Evolutionary conservation across 805 yeast genomes (phyloP).

Genomic region (Kluyveromyces aestuarii): DNA sequence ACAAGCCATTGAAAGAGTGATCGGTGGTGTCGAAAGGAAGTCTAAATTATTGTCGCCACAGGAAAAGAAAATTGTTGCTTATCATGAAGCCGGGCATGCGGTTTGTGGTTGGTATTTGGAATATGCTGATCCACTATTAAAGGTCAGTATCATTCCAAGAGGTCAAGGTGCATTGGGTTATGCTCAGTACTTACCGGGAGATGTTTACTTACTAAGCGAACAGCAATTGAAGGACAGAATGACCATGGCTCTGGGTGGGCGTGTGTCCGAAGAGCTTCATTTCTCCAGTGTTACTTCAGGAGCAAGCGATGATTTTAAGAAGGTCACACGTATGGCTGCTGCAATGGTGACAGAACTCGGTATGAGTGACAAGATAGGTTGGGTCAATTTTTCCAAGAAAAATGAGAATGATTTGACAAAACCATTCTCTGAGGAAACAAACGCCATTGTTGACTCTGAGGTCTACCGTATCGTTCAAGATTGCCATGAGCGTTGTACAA

Average conservation of each 20-base stretch:
- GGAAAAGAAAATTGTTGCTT: constrained; percentile 80
- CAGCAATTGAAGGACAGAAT: constrained; percentile 74
- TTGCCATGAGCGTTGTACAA: constrained; percentile 62
- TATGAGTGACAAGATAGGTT: constrained; percentile 77
- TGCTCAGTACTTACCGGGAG: constrained; percentile 90
- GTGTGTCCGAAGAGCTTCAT: constrained; percentile 85
- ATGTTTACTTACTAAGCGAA: constrained; percentile 66
- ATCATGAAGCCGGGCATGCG: constrained; percentile 96
- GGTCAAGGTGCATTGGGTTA: constrained; percentile 95
- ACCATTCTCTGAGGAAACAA: constrained; percentile 86
- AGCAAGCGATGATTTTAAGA: constrained; percentile 87
- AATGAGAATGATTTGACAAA: constrained; percentile 64
- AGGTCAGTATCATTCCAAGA: constrained; percentile 90
- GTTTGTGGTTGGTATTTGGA: constrained; percentile 89
- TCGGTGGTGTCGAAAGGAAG: constrained; percentile 89
- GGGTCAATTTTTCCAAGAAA: constrained; percentile 54
- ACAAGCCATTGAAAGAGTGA: constrained; percentile 86
- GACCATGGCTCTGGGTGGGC: constrained; percentile 92
- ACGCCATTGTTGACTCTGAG: constrained; percentile 71
- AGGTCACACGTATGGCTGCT: constrained; percentile 81
- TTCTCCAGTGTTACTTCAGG: constrained; percentile 85
- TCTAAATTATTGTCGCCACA: constrained; percentile 68
- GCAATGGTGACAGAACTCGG: constrained; percentile 85
- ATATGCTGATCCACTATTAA: constrained; percentile 82
- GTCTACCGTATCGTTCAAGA: constrained; percentile 68